Conservation (phyloP, 202 grass and related monocot genomes). For the Schoenoplectus tabernaemontani region DNA sequence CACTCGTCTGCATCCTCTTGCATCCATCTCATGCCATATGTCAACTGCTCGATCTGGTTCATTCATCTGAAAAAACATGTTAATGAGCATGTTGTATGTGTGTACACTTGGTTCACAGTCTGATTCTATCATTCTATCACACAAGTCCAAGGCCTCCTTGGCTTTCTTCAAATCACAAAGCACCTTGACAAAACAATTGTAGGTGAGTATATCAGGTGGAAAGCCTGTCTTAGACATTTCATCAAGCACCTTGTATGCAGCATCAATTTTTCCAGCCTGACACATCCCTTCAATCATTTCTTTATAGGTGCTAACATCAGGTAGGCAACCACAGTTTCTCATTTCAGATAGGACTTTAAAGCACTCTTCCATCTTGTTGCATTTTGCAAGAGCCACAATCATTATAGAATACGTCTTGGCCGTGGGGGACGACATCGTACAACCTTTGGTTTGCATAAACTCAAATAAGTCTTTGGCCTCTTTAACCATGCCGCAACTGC, state of each 20-base stretch:
- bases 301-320: slow-evolving; percentile 80
- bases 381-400: slow-evolving; percentile 69
- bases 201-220: slow-evolving; percentile 82
- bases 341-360: slow-evolving; percentile 76
- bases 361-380: slow-evolving; percentile 53
- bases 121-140: slow-evolving; percentile 63
- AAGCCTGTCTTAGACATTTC: slow-evolving; percentile 84
- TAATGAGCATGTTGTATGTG: slow-evolving; percentile 88
- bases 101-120: slow-evolving; percentile 86
- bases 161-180: slow-evolving; percentile 67
- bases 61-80: slow-evolving; percentile 74
- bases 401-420: slow-evolving; percentile 73
- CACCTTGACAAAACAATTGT: slow-evolving; percentile 92
- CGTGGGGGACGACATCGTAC: slow-evolving; percentile 61
- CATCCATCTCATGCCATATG: slow-evolving; percentile 84
- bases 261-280: slow-evolving; percentile 51
- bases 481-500: slow-evolving; percentile 54
- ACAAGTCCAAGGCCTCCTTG: slow-evolving; percentile 46
- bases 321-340: slow-evolving; percentile 63
- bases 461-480: slow-evolving; percentile 80
- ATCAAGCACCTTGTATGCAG: slow-evolving; percentile 58
- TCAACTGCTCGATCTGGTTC: slow-evolving; percentile 55
- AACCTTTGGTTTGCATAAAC: slow-evolving; percentile 82
- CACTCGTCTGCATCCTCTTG: slow-evolving; percentile 42
- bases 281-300: slow-evolving; percentile 96